These are phyloP conservation scores for Penicillium brasilianum DNA, from an alignment of 2,329 filamentous ascomycete species.

Conservation along the genomic window DNA sequence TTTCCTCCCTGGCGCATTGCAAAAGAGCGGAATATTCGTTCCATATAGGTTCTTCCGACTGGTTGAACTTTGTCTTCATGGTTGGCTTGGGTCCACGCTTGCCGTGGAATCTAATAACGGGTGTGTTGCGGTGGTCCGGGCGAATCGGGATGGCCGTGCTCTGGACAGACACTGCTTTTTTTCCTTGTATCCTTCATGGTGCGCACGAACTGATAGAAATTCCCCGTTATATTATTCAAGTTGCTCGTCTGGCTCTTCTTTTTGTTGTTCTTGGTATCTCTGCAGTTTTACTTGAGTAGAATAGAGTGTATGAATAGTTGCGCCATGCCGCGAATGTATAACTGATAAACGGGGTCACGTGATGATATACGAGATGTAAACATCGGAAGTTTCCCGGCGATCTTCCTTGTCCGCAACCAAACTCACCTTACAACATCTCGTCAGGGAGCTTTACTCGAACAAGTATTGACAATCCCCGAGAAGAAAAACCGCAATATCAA, in stretches of 20 bases:
- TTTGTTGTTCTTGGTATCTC: neutral
- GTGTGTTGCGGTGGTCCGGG: slow-evolving; percentile 15
- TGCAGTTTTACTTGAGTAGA: neutral
- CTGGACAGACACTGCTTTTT: slow-evolving; percentile 23
- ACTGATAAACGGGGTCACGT: neutral
- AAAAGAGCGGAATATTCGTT: slow-evolving; percentile 33
- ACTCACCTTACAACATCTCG: neutral
- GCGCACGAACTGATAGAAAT: slow-evolving; percentile 29
- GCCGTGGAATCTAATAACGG: slow-evolving; percentile 36
- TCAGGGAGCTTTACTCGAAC: neutral
- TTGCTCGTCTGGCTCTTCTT: neutral
- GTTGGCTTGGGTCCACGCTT: slow-evolving; percentile 34
- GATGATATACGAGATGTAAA: slow-evolving; percentile 1
- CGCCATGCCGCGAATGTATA: too few species aligned
- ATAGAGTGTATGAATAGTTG: neutral
- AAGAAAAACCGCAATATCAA: neutral
- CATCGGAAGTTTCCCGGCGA: neutral
- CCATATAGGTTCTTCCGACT: slow-evolving; percentile 33
- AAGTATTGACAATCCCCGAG: neutral
- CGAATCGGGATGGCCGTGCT: slow-evolving; percentile 9
- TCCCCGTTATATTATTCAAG: slow-evolving; percentile 21
- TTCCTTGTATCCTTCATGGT: slow-evolving; percentile 21
- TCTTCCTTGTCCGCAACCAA: neutral
- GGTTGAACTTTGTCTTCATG: slow-evolving; percentile 35
- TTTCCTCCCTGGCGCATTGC: slow-evolving; percentile 39